Percentiles rank a stretch among this genome's conserved stretches.
Evolutionary conservation across 306 rosid species (phyloP).

Genomic region (Fragaria ananassa): DNA sequence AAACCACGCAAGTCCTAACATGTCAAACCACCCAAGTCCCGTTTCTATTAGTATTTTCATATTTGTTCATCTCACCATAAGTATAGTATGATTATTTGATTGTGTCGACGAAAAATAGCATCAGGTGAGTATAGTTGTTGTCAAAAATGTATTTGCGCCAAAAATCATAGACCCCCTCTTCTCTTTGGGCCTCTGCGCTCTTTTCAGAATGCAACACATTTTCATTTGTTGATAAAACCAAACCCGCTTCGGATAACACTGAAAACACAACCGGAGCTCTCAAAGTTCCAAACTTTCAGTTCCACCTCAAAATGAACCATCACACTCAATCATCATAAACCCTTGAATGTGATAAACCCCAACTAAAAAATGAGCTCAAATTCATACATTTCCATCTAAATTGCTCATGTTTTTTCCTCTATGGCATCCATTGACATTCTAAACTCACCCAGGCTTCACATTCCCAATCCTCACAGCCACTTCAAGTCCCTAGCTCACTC

Average conservation of each 20-base stretch:
- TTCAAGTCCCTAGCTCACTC: constrained; percentile 21
- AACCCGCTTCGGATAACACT: constrained; percentile 4
- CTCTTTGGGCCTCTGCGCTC: too few species aligned
- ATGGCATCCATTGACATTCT: constrained; percentile 62
- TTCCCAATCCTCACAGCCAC: constrained; percentile 41
- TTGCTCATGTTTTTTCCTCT: too few species aligned
- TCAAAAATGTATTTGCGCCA: too few species aligned
- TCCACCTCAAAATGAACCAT: too few species aligned
- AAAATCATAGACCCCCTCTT: too few species aligned
- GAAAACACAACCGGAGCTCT: constrained; percentile 1
- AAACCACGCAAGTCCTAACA: too few species aligned
- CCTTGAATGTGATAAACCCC: constrained; percentile 11
- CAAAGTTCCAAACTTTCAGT: background rate
- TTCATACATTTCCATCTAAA: constrained; percentile 4
- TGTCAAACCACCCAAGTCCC: too few species aligned
- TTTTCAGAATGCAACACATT: too few species aligned
- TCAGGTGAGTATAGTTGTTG: too few species aligned
- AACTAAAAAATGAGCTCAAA: background rate
- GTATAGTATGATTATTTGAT: too few species aligned
- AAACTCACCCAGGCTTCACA: constrained; percentile 43
- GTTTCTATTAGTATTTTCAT: too few species aligned
- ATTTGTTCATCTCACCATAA: background rate
- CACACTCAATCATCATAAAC: constrained; percentile 6
- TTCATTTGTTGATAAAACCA: background rate
- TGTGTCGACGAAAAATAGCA: too few species aligned